Evolutionary conservation across 148 eudicot genomes (phyloP).

Genomic region (Dianthus caryophyllus): DNA sequence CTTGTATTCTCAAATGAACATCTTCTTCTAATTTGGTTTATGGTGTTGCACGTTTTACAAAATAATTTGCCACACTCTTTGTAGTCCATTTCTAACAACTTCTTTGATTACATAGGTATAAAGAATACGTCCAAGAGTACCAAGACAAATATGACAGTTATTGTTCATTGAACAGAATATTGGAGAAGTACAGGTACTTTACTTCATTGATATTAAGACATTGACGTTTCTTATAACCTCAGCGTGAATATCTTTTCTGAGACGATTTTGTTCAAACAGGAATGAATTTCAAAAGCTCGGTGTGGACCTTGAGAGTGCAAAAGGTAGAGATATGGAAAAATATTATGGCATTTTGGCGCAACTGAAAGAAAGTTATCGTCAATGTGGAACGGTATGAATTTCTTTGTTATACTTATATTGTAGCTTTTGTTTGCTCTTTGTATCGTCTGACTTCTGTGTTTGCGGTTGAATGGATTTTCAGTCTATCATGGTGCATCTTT

Average conservation of each 20-base stretch:
- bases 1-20: constrained; percentile 6
- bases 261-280: constrained; percentile 34
- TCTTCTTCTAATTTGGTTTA: constrained; percentile 4
- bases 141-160: constrained; percentile 80
- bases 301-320: constrained; percentile 68
- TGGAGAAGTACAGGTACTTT: constrained; percentile 64
- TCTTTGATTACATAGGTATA: constrained; percentile 46
- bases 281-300: constrained; percentile 61
- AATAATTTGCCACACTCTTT: neutral
- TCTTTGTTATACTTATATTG: constrained; percentile 6
- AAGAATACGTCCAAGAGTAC: constrained; percentile 78
- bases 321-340: constrained; percentile 61
- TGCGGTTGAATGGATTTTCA: neutral
- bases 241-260: neutral
- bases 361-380: constrained; percentile 69
- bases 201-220: neutral
- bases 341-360: constrained; percentile 53
- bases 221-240: neutral
- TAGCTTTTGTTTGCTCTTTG: neutral
- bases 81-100: neutral
- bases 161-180: constrained; percentile 58
- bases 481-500: neutral
- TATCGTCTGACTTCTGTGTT: neutral
- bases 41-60: neutral
- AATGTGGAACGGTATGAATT: constrained; percentile 67